Evolutionary conservation across 352 stramenopile genomes (phyloP).

Genomic region (Pythium dissotocum): DNA sequence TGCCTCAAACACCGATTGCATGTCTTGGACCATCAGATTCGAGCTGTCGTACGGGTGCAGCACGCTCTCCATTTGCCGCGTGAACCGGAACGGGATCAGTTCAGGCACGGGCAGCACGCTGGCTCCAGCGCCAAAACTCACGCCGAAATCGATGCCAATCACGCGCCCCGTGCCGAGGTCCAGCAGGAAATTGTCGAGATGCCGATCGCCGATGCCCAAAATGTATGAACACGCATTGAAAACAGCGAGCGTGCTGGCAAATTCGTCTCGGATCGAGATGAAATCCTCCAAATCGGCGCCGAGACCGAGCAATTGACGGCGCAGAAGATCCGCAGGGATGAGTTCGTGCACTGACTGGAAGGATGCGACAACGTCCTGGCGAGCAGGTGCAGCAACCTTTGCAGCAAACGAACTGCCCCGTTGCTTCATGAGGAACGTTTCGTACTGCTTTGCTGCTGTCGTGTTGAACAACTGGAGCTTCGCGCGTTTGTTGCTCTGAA

Average conservation of each 20-base stretch:
- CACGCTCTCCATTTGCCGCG: conserved; percentile 72
- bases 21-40: conserved; percentile 75
- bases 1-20: conserved; percentile 83
- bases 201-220: conserved; percentile 89
- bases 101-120: conserved; percentile 87
- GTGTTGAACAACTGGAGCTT: conserved; percentile 81
- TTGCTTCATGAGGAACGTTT: conserved; percentile 75
- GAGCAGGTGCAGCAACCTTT: conserved; percentile 59
- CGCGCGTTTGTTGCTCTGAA: conserved; percentile 68
- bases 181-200: conserved; percentile 92
- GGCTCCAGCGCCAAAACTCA: conserved; percentile 88
- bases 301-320: conserved; percentile 69
- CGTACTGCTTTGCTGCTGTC: conserved; percentile 67
- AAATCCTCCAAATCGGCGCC: conserved; percentile 81
- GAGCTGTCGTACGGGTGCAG: conserved; percentile 67
- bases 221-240: conserved; percentile 90
- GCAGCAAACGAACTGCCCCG: conserved; percentile 63
- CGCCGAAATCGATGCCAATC: conserved; percentile 92
- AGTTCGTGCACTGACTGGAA: conserved; percentile 61
- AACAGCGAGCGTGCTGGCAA: conserved; percentile 78
- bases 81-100: conserved; percentile 91
- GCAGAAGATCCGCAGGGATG: conserved; percentile 78
- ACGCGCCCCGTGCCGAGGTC: conserved; percentile 70
- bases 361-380: conserved; percentile 47
- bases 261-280: conserved; percentile 80